Percentiles rank a stretch among this genome's conserved stretches.
These are phyloP conservation scores for Ceriops decandra DNA, from an alignment of 345 rosid genomes.

Conservation along the genomic window DNA sequence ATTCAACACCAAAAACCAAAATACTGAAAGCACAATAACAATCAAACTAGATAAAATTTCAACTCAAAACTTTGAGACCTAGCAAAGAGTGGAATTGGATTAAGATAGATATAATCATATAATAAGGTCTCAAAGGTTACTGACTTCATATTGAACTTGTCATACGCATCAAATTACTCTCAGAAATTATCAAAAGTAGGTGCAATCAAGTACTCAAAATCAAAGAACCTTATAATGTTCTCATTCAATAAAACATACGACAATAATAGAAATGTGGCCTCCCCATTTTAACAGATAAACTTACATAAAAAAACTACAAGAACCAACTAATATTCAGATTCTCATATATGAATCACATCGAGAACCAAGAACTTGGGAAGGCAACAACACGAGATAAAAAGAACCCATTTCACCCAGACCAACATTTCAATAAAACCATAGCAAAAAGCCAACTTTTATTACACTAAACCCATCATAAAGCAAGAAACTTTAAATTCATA, in stretches of 20 bases:
- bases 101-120: too few species aligned
- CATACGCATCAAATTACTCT: not conserved
- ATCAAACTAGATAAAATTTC: not conserved
- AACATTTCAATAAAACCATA: not conserved
- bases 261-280: not conserved
- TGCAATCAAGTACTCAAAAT: not conserved
- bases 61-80: not conserved
- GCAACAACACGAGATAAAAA: not conserved
- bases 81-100: too few species aligned
- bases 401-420: conserved; percentile 8
- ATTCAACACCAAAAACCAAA: not conserved
- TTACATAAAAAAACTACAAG: not conserved
- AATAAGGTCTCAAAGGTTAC: not conserved
- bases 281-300: not conserved
- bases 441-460: not conserved
- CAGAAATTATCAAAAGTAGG: not conserved
- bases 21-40: not conserved
- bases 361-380: not conserved
- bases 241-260: not conserved
- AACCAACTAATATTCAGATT: not conserved
- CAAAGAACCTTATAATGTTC: not conserved
- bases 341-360: not conserved
- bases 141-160: not conserved
- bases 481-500: not conserved
- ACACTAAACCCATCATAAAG: not conserved